Base-by-base conservation (phyloP, 345 rosid genomes). In the Tarenaya hassleriana region DNA sequence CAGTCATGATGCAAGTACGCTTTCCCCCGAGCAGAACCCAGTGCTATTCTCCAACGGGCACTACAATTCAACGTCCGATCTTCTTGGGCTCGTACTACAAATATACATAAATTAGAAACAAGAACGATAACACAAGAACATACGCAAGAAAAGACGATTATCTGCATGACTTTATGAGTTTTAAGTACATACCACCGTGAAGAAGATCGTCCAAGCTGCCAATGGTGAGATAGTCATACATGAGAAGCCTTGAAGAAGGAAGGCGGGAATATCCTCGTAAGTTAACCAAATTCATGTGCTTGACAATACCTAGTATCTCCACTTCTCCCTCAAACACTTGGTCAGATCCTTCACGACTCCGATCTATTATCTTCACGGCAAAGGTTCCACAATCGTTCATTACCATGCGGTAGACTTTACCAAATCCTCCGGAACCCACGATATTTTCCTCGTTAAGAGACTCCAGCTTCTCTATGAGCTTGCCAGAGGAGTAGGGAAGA, bases 391-490 rank as follows among this genome's bases (percentile, higher is more conserved):
- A 84, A 70, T 91, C 95, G 48, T 87, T 91, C 98, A 87, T 91
- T 44, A 91, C 96, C 98, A 91, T 91, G 18, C 98, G 74, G 56
- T 84, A 91, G 3, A 91, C 98, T 8, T 82, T 91, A 46, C 98
- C 98, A 65, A 78, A 91, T n/a, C 98, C 98, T 61, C 98, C 96
- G 0, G 98, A 84, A 15, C 98, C 98, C 5, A 91, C 98, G 33
- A 84, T 70, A 76, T 91, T 92, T 69, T 91, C 92, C 56, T 84
- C 89, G 29, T 91, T 87, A 56, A 91, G 98, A 65, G 83, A 70
- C 75, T 91, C 98, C 17, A 91, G 77, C 75, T 87, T 91, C 72
- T 91, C 98, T 10, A 91, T 79, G 41, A 84, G 74, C 77, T 91
- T 96, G 39, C 77, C 68, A 0, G 98, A 84, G 1, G 95, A 73